A percentile compares a stretch with the other conserved stretches of the same genome.
Conservation (phyloP, 345 rosid species). For the Eucalyptus regnans region DNA sequence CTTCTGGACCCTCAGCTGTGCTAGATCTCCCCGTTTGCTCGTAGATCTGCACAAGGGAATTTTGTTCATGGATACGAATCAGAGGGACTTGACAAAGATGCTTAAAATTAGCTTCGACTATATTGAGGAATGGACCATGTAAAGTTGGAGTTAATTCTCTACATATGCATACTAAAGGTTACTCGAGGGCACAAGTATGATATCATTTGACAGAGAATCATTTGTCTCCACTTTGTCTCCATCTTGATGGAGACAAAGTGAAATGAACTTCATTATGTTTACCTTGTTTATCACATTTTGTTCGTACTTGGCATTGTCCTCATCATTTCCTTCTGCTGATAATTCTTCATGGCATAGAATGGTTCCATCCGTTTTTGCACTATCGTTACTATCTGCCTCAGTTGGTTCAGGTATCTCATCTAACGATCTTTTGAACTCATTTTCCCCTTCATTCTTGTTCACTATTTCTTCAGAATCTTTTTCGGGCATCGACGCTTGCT, state of each 20-base stretch:
- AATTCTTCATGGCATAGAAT: not conserved
- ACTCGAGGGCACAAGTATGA: not conserved
- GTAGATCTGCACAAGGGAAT: not conserved
- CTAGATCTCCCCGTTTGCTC: not conserved
- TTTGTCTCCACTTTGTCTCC: not conserved
- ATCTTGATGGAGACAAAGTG: not conserved
- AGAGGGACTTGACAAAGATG: not conserved
- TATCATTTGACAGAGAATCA: not conserved
- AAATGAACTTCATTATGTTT: not conserved
- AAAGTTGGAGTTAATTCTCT: not conserved
- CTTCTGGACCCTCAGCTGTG: not conserved
- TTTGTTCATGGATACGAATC: not conserved
- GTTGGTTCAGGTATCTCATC: not conserved
- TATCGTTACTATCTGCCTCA: not conserved
- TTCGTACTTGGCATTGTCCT: not conserved
- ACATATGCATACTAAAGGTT: too few species aligned
- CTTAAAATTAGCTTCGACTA: not conserved
- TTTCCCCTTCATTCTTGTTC: not conserved
- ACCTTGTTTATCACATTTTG: not conserved
- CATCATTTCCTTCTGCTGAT: not conserved
- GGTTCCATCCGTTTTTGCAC: not conserved
- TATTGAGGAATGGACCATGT: not conserved
- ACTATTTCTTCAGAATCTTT: not conserved
- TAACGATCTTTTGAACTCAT: not conserved
- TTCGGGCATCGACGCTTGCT: fast-evolving